phyloP scores from a whole-genome alignment of 2,329 filamentous ascomycete genomes.

The Paecilomyces sp. region DNA sequence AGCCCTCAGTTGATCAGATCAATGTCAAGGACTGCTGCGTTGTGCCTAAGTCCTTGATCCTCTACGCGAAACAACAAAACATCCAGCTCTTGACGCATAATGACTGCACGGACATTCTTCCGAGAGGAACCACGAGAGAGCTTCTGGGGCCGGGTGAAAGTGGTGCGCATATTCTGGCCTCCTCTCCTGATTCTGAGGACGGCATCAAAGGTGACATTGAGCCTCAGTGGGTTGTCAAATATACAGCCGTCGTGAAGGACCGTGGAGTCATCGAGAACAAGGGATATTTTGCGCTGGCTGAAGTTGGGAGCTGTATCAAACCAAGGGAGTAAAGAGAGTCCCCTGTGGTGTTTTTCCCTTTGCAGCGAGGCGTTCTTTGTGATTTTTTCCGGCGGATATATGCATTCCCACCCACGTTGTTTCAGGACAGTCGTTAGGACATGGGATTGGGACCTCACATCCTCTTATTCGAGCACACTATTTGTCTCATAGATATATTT shows the following conservation, averaged over 20 bases:
- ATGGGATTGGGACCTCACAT: not conserved
- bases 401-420: slow-evolving; percentile 3
- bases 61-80: slow-evolving; percentile 72
- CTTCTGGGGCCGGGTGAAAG: slow-evolving; percentile 65
- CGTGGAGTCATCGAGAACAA: slow-evolving; percentile 97
- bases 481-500: not conserved
- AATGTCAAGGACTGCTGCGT: slow-evolving; percentile 94
- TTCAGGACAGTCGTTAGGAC: not conserved
- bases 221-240: slow-evolving; percentile 94
- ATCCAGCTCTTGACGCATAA: slow-evolving; percentile 91
- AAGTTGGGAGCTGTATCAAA: slow-evolving; percentile 48
- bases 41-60: slow-evolving; percentile 77
- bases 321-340: slow-evolving; percentile 15
- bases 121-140: slow-evolving; percentile 75
- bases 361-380: slow-evolving; percentile 16
- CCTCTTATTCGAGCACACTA: not conserved
- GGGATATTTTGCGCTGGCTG: slow-evolving; percentile 87
- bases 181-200: slow-evolving; percentile 42
- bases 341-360: slow-evolving; percentile 5
- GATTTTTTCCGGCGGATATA: slow-evolving; percentile 3
- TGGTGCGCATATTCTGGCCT: slow-evolving; percentile 70
- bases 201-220: slow-evolving; percentile 68
- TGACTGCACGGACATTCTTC: slow-evolving; percentile 87
- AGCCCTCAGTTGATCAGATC: slow-evolving; percentile 86
- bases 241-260: slow-evolving; percentile 90